Evolutionary conservation across 192 early-diverging fungal genomes (phyloP).

Genomic region (Gaertneriomyces semiglobifer): DNA sequence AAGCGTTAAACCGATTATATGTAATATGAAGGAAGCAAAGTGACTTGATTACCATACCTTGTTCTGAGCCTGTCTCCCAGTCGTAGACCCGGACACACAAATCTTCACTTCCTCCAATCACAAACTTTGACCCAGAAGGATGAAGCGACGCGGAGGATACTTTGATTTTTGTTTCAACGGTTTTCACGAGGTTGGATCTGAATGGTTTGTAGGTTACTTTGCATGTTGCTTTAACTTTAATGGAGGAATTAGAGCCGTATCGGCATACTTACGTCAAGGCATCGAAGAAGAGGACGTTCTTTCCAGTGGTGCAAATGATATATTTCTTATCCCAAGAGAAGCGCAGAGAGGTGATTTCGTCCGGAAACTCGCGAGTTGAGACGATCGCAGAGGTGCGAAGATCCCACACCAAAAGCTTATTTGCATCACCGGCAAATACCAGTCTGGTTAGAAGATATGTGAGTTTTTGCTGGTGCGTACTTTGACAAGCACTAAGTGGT

Average conservation of each 20-base stretch:
- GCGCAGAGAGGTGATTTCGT: constrained; percentile 67
- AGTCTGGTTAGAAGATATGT: constrained; percentile 14
- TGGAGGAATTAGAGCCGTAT: constrained; percentile 14
- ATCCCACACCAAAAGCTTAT: constrained; percentile 66
- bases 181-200: constrained; percentile 37
- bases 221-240: not conserved
- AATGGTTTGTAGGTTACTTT: not conserved
- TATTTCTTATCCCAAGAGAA: constrained; percentile 72
- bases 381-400: constrained; percentile 62
- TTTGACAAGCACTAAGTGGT: not conserved
- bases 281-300: constrained; percentile 70
- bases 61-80: constrained; percentile 69
- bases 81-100: constrained; percentile 84
- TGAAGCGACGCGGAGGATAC: constrained; percentile 81
- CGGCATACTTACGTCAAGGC: constrained; percentile 52
- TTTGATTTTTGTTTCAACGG: constrained; percentile 41
- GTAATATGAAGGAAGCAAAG: not conserved
- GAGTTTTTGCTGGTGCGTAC: not conserved
- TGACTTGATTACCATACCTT: constrained; percentile 35
- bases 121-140: constrained; percentile 72
- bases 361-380: constrained; percentile 59
- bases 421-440: constrained; percentile 46
- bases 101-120: constrained; percentile 75
- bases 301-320: constrained; percentile 76
- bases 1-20: not conserved